A percentile compares a stretch with the other conserved stretches of the same genome.
These are phyloP conservation scores for Salix arbutifolia DNA, from an alignment of 345 rosid genomes.

Conservation along the genomic window DNA sequence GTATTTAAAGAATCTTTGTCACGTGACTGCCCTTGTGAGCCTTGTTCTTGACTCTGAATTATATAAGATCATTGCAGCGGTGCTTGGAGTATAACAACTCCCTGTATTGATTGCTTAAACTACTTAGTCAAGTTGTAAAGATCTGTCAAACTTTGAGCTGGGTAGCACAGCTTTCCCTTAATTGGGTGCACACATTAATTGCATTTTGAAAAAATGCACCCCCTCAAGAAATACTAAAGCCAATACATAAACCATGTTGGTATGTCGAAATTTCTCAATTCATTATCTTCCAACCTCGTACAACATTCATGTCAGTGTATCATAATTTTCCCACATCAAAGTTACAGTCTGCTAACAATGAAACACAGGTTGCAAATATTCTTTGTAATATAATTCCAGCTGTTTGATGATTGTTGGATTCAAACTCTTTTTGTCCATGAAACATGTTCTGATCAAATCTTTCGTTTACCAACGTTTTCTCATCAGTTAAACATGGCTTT, in stretches of 20 bases:
- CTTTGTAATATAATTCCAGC: not conserved
- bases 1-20: not conserved
- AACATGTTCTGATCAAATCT: no score
- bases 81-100: no score
- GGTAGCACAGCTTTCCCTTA: no score
- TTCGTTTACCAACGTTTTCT: not conserved
- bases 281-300: not conserved
- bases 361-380: not conserved
- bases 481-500: not conserved
- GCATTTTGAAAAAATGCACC: no score
- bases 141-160: no score
- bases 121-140: no score
- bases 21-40: not conserved
- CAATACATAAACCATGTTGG: no score
- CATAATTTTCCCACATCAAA: not conserved
- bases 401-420: not conserved
- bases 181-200: no score
- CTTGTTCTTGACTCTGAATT: not conserved
- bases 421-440: no score
- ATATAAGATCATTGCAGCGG: no score
- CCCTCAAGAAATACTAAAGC: no score
- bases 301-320: not conserved
- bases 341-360: not conserved
- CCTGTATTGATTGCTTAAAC: no score
- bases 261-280: not conserved